Base-by-base conservation (phyloP, 2,329 filamentous ascomycete species). In the Lojkania enalia region DNA sequence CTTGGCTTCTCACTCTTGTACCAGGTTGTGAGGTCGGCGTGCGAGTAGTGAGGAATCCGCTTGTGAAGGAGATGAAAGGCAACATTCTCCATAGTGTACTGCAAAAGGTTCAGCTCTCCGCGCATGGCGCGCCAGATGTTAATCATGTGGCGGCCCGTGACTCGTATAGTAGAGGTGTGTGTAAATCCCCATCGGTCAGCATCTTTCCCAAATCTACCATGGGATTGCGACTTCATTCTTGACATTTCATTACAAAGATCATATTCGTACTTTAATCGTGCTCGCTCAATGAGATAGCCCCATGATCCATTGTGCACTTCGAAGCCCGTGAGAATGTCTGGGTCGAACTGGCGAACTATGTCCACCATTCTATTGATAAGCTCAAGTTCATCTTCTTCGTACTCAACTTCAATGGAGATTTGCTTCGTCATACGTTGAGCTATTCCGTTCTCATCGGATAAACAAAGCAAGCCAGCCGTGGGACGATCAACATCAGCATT, bases 51-150 rank as follows among this genome's bases (percentile, higher is more conserved):
- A 4, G 94, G 94, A 38, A 97, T 87, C 2, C 92, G 83, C 21
- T 84, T 84, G 57, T 95, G 90, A 2, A 99, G 78, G 1, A 97
- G 70, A 70, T 97, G 90, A 75, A 95, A 97, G 0, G 84, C 88
- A 3, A 97, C 89, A 60, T 96, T 96, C 69, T 97, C 94, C 83
- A 97, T 87, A 0, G 88, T 96, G 64, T 99, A 97, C 64, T 96
- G 91, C 9, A 96, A 78, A 20, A 99, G 74, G 56, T 91, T 95
- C 20, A 99, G 73, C 70, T 96, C 92, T n/a, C 86, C 83, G 46
- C 90, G 82, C 91, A 99, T 96, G 0, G 91, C 90, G 58, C 92
- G 82, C 90, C 94, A 97, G 35, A 97, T 87, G 57, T 97, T 97
- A 73, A 99, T 91, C 78, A 95, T 90, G 64, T 97, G 92, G 49